phyloP scores from a whole-genome alignment of 2,329 filamentous ascomycete species.

The Fusarium siculi region DNA sequence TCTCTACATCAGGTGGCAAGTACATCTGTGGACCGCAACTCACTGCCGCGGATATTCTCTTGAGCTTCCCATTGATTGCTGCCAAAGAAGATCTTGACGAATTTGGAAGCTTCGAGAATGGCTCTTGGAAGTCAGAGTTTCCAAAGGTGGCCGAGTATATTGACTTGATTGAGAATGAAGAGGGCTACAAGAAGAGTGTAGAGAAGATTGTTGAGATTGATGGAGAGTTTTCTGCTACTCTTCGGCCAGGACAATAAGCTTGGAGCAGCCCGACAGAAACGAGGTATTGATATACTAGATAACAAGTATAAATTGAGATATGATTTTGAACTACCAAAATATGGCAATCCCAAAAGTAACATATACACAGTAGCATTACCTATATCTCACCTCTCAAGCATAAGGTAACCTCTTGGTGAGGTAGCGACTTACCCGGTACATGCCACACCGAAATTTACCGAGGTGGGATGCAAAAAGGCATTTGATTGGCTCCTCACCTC shows the following conservation, averaged over 20 bases:
- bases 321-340: background rate
- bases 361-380: background rate
- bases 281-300: background rate
- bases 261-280: background rate
- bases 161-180: slow-evolving; percentile 55
- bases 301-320: background rate
- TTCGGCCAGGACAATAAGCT: background rate
- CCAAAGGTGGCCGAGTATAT: slow-evolving; percentile 62
- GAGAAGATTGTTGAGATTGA: slow-evolving; percentile 63
- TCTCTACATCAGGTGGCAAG: slow-evolving; percentile 56
- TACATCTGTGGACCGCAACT: slow-evolving; percentile 63
- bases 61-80: slow-evolving; percentile 64
- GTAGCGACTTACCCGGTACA: background rate
- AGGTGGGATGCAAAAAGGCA: slow-evolving; percentile 2
- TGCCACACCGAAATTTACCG: slow-evolving; percentile 33
- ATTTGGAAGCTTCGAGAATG: slow-evolving; percentile 56
- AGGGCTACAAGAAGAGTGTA: slow-evolving; percentile 60
- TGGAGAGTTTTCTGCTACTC: slow-evolving; percentile 47
- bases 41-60: slow-evolving; percentile 63
- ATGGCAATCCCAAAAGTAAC: no score
- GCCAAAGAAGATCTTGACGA: slow-evolving; percentile 52
- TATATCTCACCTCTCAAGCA: background rate
- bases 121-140: slow-evolving; percentile 52
- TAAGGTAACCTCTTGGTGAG: background rate
- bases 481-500: slow-evolving; percentile 38